Evolutionary conservation across 2,329 filamentous ascomycete genomes (phyloP).

Genomic region (Exophiala sp.): DNA sequence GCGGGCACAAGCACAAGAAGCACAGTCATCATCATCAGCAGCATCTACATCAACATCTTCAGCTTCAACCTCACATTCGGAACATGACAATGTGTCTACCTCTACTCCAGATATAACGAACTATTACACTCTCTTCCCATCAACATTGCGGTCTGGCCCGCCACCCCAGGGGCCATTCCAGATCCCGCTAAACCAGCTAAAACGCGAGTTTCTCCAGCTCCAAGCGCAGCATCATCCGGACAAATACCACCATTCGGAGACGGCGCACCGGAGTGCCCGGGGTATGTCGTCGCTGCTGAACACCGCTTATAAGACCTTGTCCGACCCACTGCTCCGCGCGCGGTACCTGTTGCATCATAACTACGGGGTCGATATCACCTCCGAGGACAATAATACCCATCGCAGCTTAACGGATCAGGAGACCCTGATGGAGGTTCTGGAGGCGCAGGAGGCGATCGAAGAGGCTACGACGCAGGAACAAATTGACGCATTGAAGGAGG

Average conservation of each 20-base stretch:
- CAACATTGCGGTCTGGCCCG: slow-evolving; percentile 67
- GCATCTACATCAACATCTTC: not conserved
- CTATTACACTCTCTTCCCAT: slow-evolving; percentile 84
- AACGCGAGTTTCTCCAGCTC: slow-evolving; percentile 77
- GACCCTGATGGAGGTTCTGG: slow-evolving; percentile 79
- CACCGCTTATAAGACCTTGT: slow-evolving; percentile 81
- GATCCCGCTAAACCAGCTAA: slow-evolving; percentile 62
- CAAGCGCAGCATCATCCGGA: slow-evolving; percentile 53
- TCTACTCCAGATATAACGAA: slow-evolving; percentile 39
- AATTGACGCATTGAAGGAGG: slow-evolving; percentile 59
- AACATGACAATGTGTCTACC: not conserved
- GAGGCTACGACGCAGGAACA: slow-evolving; percentile 47
- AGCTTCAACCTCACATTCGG: not conserved
- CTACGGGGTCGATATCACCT: slow-evolving; percentile 65
- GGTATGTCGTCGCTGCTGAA: slow-evolving; percentile 78
- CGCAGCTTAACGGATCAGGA: slow-evolving; percentile 55
- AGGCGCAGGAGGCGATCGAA: slow-evolving; percentile 70
- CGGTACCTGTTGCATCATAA: slow-evolving; percentile 69
- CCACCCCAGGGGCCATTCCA: slow-evolving; percentile 71
- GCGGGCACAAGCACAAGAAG: not conserved
- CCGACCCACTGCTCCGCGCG: slow-evolving; percentile 71
- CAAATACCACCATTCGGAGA: slow-evolving; percentile 42
- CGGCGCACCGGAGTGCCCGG: slow-evolving; percentile 59
- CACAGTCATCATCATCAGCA: not conserved
- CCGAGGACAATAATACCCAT: slow-evolving; percentile 68